Evolutionary conservation across 305 asterid species (phyloP), one percentile per base, ranked within the genome.

Genomic region (Solanum hybrid): DNA sequence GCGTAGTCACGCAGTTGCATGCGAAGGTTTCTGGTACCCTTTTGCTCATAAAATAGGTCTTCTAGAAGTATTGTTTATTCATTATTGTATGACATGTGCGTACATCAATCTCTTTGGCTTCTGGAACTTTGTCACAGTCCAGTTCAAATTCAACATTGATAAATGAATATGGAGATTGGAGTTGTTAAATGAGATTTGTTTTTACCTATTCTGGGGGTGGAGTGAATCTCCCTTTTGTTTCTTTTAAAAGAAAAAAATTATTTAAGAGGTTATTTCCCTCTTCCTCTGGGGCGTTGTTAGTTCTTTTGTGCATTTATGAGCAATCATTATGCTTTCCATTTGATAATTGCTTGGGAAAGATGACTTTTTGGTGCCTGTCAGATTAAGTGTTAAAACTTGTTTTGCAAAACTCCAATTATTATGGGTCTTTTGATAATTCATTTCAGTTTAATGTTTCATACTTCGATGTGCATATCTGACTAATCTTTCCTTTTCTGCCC

Each of bases 101-200:
- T 51, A 28, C 39, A 9, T 84, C 88, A 46, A 51, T 84, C 75
- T 84, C 74, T 57, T 84, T 85, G 88, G 88, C 75, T 51, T 46
- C 40, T 14, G 87, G 75, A 84, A 84, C 87, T 51, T 51, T 51
- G 74, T 79, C 83, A 57, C 31, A 90, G 34, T 87, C 35, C 26
- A 90, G 34, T 87, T 67, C 39, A 78, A 86, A 92, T 90, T 92
- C 93, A 89, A 91, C 92, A 81, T 67, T 91, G 89, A 90, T 86
- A 88, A 36, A 86, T 91, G 91, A 86, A 87, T 37, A 89, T 90
- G 86, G 90, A 90, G 26, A 86, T 91, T 92, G 33, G 85, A 85
- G 93, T 91, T 88, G 94, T 91, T 92, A 90, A 92, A 88, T 74
- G 90, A 87, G 89, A 35, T 75, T 40, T 73, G 89, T 81, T 22